Percentiles rank a stretch among this genome's conserved stretches.
phyloP scores from a whole-genome alignment of 495 filamentous ascomycete species.

The Aspergillus ellipticus region DNA sequence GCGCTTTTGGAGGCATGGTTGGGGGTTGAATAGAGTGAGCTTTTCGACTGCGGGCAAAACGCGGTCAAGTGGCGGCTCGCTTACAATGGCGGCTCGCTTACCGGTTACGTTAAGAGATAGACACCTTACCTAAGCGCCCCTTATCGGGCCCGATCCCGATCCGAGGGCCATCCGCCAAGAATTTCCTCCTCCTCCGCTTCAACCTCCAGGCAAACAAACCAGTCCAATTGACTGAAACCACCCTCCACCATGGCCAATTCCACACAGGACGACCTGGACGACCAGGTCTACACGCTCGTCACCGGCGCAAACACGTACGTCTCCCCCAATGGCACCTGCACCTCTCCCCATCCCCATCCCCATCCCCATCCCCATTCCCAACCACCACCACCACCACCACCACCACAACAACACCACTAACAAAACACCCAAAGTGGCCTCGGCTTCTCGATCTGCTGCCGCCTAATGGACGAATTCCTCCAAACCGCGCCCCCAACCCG shows the following conservation, averaged over 20 bases:
- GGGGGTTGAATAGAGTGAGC: too few species aligned
- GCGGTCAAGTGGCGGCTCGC: too few species aligned
- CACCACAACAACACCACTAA: neutral
- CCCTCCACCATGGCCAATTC: neutral
- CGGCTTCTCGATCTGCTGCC: conserved; percentile 79
- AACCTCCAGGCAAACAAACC: too few species aligned
- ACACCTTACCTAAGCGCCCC: neutral
- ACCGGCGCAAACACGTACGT: conserved; percentile 51
- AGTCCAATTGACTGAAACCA: neutral
- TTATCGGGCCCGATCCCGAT: neutral
- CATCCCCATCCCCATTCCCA: neutral
- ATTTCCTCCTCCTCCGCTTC: too few species aligned
- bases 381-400: neutral
- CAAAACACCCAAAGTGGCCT: conserved; percentile 58
- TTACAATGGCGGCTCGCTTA: too few species aligned
- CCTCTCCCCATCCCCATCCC: neutral
- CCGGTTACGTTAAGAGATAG: too few species aligned
- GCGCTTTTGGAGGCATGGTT: too few species aligned
- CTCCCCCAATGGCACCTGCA: neutral
- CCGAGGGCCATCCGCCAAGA: too few species aligned
- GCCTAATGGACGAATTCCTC: conserved; percentile 90
- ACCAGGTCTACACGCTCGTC: conserved; percentile 38
- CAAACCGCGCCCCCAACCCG: conserved; percentile 53
- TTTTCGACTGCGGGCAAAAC: too few species aligned
- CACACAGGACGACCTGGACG: conserved; percentile 11